A percentile compares a stretch with the other conserved stretches of the same genome.
Evolutionary conservation across 1,284 basidiomycete genomes (phyloP).

Genomic region (Papiliotrema terrestris): DNA sequence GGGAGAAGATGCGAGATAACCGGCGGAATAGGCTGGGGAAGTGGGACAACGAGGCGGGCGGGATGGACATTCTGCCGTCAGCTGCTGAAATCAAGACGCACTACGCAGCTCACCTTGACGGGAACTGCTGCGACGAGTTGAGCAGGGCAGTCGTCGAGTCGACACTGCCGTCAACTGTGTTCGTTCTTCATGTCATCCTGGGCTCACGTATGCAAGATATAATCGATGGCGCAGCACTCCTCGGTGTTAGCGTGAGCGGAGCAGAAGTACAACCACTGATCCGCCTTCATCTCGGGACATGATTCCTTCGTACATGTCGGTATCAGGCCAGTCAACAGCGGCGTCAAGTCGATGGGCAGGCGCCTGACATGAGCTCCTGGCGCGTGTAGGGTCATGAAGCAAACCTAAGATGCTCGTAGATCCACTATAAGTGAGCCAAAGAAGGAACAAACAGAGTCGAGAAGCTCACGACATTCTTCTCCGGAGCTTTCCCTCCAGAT

Average conservation of each 20-base stretch:
- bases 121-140: conserved; percentile 84
- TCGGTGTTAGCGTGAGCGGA: conserved; percentile 65
- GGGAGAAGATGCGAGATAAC: conserved; percentile 90
- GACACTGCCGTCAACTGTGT: conserved; percentile 78
- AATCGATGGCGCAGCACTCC: conserved; percentile 97
- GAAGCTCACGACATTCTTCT: conserved; percentile 50
- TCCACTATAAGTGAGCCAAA: conserved; percentile 60
- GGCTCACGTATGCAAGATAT: conserved; percentile 78
- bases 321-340: conserved; percentile 80
- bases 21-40: conserved; percentile 67
- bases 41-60: conserved; percentile 73
- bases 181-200: background rate
- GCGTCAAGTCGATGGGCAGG: conserved; percentile 85
- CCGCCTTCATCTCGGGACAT: conserved; percentile 96
- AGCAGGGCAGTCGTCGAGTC: conserved; percentile 91
- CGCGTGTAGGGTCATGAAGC: background rate
- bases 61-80: conserved; percentile 65
- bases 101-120: conserved; percentile 62
- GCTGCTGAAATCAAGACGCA: background rate
- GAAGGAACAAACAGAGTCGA: background rate
- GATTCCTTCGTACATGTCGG: conserved; percentile 74
- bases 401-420: conserved; percentile 88
- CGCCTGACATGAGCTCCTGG: conserved; percentile 57
- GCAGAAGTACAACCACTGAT: conserved; percentile 94
- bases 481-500: conserved; percentile 49